Base-by-base conservation (phyloP, 176 grass and related monocot species). In the Carex pumila region DNA sequence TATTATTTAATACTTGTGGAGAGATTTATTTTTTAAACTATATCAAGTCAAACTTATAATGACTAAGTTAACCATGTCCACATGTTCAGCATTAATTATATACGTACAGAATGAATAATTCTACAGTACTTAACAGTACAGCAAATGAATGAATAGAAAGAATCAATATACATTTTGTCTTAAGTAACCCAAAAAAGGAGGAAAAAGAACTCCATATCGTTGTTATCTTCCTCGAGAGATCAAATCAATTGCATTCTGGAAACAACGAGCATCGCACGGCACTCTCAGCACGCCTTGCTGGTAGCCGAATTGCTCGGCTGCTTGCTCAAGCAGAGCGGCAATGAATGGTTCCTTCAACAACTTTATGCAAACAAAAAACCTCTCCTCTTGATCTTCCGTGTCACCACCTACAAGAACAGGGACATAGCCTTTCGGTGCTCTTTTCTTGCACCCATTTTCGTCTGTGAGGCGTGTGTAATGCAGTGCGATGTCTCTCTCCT, bases 221-320 rank as follows among this genome's bases (percentile, higher is more conserved):
- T 7, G 5, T 81, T 81, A 83, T 69, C 84, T 80, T 21, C 36
- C 54, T 43, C 60, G 50, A 82, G 61, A 80, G 37, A 19, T 43
- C 3, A 59, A 36, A 14, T 69, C 12, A 21, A 91, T 55, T 25
- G 83, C 58, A 61, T 61, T 50, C 9, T 45, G 43, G 9, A 91
- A 88, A 2, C 22, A 47, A 11, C 72, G 65, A 2, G 21, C 72
- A 63, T 85, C 50, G 14, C 89, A 91, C 6, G 86, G 85, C 13
- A 88, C 82, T 71, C 83, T 81, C 36, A 91, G 72, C 52, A 88
- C 82, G 9, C 87, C 84, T n/a, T 71, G 83, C 80, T 88, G 84
- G 21, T 86, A 83, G 58, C 89, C 84, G 32, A 80, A 91, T 62
- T 84, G 65, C 72, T 69, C 54, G 18, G 80, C 71, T 0, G 83